Conservation (phyloP, 495 filamentous ascomycete genomes). For the Polyplosphaeria fusca region DNA sequence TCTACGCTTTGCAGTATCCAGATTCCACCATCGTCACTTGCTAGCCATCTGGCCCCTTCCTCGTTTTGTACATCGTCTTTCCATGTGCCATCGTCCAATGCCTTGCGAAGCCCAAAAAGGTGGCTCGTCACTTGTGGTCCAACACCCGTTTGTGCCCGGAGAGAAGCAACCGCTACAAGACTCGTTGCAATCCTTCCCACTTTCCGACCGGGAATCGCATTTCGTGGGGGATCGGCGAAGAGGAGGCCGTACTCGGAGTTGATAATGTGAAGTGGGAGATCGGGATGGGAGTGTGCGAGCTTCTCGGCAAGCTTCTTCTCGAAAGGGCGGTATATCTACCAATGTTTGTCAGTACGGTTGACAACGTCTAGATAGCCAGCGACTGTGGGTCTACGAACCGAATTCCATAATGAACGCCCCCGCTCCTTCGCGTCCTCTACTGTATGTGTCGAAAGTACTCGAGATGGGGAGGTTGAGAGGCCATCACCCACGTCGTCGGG, state of each 20-base stretch:
- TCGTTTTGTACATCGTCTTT: constrained; percentile 41
- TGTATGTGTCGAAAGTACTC: constrained; percentile 48
- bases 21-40: constrained; percentile 66
- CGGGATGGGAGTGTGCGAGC: constrained; percentile 67
- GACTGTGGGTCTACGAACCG: no score
- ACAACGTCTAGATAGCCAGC: no score
- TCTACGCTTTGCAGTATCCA: constrained; percentile 73
- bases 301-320: constrained; percentile 64
- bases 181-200: constrained; percentile 64
- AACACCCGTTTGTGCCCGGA: constrained; percentile 72
- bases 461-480: constrained; percentile 51
- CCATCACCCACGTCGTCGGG: constrained; percentile 47
- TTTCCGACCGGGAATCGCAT: constrained; percentile 45
- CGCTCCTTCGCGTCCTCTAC: constrained; percentile 51
- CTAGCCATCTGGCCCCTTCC: constrained; percentile 61
- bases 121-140: constrained; percentile 75
- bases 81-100: constrained; percentile 62
- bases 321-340: constrained; percentile 71
- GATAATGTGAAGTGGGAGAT: constrained; percentile 74
- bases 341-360: no score
- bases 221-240: constrained; percentile 57
- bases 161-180: constrained; percentile 64
- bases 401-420: constrained; percentile 64
- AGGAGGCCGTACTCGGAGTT: constrained; percentile 66
- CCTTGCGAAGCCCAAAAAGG: constrained; percentile 71